Evolutionary conservation across 495 filamentous ascomycete species (phyloP), one percentile per base, ranked within the genome.

Genomic region (Xylaria longipes): DNA sequence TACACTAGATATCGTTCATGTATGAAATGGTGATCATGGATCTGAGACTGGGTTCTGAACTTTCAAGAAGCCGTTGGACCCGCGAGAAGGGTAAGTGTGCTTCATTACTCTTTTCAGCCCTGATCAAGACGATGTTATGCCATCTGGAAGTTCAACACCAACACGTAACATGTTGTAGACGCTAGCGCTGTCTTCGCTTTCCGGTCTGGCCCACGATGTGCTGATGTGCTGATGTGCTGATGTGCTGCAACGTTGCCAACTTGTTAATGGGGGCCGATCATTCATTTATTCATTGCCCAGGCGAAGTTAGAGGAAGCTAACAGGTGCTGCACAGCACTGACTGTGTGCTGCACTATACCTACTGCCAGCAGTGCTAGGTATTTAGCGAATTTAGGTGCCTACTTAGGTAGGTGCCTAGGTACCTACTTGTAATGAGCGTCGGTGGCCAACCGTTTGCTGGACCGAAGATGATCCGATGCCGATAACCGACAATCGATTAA

Each of bases 401-500:
- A 25, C 8, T 2, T 8, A 39, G 37, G 37, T 39, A 39, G 37
- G 17, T 7, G 8, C 15, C 20, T n/a, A n/a, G n/a, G n/a, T n/a
- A n/a, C n/a, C n/a, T n/a, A n/a, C n/a, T n/a, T n/a, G n/a, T n/a
- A n/a, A 3, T 1, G 15, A n/a, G 48, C 3, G n/a, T 3, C 6
- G 48, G 5, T 1, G 48, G 6, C 48, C 48, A n/a, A 33, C 54
- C 14, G 4, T 41, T 29, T 25, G 15, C 35, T 58, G 39, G 57
- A 20, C 68, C 27, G 68, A 48, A 52, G 43, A 52, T 65, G 6
- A 17, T 56, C 60, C 69, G 41, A 48, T 58, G 50, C 69, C 69
- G 62, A 71, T 66, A 65, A 65, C 69, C 66, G 66, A 61, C 33
- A 62, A 70, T 60, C 56, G 56, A 60, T 60, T 60, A 60, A 22